Evolutionary conservation across 2,329 filamentous ascomycete species (phyloP).

Genomic region (Dactylonectria estremocensis): DNA sequence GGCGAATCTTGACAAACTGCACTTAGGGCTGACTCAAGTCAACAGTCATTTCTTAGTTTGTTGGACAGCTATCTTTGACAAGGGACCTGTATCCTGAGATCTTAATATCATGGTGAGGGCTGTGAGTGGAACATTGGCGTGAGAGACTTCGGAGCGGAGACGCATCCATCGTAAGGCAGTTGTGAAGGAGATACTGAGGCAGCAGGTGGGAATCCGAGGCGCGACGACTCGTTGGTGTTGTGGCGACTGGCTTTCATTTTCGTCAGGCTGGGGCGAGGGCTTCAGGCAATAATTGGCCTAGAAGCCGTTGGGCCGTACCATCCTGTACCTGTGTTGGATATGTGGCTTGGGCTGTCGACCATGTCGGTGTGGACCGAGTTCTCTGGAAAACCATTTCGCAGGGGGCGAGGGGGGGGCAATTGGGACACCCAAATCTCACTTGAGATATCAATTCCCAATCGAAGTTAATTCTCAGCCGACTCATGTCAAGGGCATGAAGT

Average conservation of each 20-base stretch:
- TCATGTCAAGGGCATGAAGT: conserved; percentile 2
- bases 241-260: background rate
- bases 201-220: background rate
- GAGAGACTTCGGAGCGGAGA: conserved; percentile 10
- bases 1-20: conserved; percentile 15
- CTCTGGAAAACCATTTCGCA: background rate
- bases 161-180: background rate
- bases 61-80: conserved; percentile 24
- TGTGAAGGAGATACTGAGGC: background rate
- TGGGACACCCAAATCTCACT: background rate
- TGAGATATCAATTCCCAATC: background rate
- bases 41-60: conserved; percentile 17
- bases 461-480: background rate
- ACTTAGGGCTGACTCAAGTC: conserved; percentile 14
- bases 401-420: background rate
- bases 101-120: conserved; percentile 5
- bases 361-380: conserved; percentile 5
- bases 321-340: conserved; percentile 10
- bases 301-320: conserved; percentile 21
- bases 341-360: conserved; percentile 9
- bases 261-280: background rate
- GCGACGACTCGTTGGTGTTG: background rate
- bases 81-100: conserved; percentile 15
- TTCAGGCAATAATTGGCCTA: conserved; percentile 2
- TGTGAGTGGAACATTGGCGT: conserved; percentile 3